These are phyloP conservation scores for Neoboletus brunneissimus DNA, from an alignment of 768 basidiomycete genomes.

Conservation along the genomic window DNA sequence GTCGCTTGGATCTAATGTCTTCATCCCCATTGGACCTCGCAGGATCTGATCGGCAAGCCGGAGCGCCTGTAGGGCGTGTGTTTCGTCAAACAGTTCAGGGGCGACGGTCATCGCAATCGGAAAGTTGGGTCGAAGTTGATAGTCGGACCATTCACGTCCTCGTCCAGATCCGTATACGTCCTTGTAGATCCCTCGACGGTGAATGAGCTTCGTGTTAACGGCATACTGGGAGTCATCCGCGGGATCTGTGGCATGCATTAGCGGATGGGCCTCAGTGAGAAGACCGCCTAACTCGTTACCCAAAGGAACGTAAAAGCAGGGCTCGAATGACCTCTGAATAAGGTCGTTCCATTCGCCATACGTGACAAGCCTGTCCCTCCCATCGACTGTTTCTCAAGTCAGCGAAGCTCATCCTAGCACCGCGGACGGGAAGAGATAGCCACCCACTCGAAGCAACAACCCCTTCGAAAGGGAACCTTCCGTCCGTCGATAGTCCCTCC, in stretches of 20 bases:
- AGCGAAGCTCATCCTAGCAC: background rate
- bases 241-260: conserved; percentile 48
- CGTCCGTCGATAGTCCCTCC: conserved; percentile 55
- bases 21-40: conserved; percentile 92
- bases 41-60: conserved; percentile 77
- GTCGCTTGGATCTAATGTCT: conserved; percentile 87
- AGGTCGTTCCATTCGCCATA: conserved; percentile 90
- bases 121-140: conserved; percentile 92
- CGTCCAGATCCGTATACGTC: conserved; percentile 90
- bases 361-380: conserved; percentile 65
- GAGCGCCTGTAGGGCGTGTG: conserved; percentile 77
- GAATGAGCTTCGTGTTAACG: conserved; percentile 67
- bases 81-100: conserved; percentile 85
- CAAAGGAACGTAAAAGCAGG: conserved; percentile 83
- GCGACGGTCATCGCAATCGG: conserved; percentile 97
- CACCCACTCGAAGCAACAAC: conserved; percentile 76
- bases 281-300: conserved; percentile 39
- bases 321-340: conserved; percentile 85
- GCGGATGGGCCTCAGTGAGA: background rate
- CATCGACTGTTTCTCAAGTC: conserved; percentile 52
- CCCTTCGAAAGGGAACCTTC: conserved; percentile 87
- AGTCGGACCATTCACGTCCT: conserved; percentile 94
- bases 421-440: background rate
- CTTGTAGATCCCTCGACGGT: conserved; percentile 96
- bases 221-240: conserved; percentile 67